Base-by-base conservation (phyloP, 768 basidiomycete species). In the Pholiota molesta region DNA sequence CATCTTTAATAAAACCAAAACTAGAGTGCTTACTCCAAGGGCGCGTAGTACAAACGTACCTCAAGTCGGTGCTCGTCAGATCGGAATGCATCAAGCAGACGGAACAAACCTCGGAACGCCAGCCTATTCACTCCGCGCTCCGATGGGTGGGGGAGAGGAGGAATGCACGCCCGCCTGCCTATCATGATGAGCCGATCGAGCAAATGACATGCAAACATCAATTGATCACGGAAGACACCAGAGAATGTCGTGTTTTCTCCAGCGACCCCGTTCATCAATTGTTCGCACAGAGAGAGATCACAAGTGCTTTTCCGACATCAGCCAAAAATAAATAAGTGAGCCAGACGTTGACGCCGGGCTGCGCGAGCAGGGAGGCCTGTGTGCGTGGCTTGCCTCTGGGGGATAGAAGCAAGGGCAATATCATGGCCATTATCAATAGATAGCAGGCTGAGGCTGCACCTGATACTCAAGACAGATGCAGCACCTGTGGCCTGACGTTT, bases 261-360 rank as follows among this genome's bases (percentile, higher is more conserved):
- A 49, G 47, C 21, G 9, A 49, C 1, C n/a, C n/a, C 17, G 16
- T 31, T 31, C n/a, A 45, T 51, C 57, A 49, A n/a, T 26, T 19
- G 33, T 35, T 55, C 39, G n/a, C n/a, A 49, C 21, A 19, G 23
- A 8, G 23, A 1, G 19, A 2, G n/a, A n/a, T 44, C 23, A 44
- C 5, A 57, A 57, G 33, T 16, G 33, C 39, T 4, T 37, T 26
- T 16, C 47, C 49, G 57, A 17, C 52, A 58, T 58, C 47, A 58
- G 33, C 21, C 35, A 58, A 33, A 51, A 52, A 57, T 49, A 19
- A 31, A 16, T 44, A 31, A 31, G 9, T 31, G 6, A 31, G 31
- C 31, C 31, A 31, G 31, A 19, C 21, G 33, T 37, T 31, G 47
- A 47, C 17, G 6, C 10, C 45, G 45, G 26, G 17, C n/a, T 3